Conservation (phyloP, 345 rosid genomes). For the Diplotaxis tenuifolia region DNA sequence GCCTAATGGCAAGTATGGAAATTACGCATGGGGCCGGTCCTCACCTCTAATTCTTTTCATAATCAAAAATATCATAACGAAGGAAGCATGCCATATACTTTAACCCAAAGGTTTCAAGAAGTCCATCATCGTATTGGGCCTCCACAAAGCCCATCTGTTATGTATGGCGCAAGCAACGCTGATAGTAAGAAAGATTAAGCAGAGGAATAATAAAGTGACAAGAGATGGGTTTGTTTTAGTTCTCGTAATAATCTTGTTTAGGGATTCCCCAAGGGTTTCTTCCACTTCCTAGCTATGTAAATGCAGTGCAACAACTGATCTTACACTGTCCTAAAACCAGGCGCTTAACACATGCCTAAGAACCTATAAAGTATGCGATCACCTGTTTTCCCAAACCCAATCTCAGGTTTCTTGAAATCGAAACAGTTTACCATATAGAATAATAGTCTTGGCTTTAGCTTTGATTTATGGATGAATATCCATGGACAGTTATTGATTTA, state of each 20-base stretch:
- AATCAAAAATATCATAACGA: conserved; percentile 57
- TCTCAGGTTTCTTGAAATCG: conserved; percentile 58
- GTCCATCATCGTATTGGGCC: conserved; percentile 92
- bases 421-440: not conserved
- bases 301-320: conserved; percentile 88
- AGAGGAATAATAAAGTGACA: not conserved
- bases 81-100: conserved; percentile 98
- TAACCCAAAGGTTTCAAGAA: conserved; percentile 86
- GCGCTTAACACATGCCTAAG: not conserved
- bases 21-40: not conserved
- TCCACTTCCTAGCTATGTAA: conserved; percentile 93
- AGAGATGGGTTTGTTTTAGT: conserved; percentile 41
- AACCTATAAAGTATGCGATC: not conserved
- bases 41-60: not conserved
- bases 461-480: not conserved
- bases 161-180: conserved; percentile 17
- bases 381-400: conserved; percentile 76
- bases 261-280: conserved; percentile 90
- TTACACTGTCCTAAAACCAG: conserved; percentile 47
- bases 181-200: not conserved
- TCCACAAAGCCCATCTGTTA: conserved; percentile 81
- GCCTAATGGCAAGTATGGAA: not conserved
- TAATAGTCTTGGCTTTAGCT: not conserved
- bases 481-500: conserved; percentile 67
- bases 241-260: conserved; percentile 77